Evolutionary conservation across 148 eudicot genomes (phyloP).

Genomic region (Chenopodium quinoa): DNA sequence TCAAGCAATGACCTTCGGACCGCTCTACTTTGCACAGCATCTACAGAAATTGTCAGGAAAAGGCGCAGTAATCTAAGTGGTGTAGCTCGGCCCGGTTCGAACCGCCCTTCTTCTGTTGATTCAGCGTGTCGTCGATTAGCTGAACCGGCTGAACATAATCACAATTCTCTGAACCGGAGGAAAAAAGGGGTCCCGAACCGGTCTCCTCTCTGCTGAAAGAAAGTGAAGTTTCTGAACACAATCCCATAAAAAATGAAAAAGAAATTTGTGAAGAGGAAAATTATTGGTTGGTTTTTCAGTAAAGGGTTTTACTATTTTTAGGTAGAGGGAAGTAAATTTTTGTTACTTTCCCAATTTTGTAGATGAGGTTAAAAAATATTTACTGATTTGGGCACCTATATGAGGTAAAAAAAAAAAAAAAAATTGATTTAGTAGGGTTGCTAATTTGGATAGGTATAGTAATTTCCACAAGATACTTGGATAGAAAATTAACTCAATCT

Average conservation of each 20-base stretch:
- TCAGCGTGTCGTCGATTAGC: not conserved
- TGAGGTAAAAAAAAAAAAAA: not conserved
- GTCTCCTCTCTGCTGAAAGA: conserved; percentile 36
- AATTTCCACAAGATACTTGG: not conserved
- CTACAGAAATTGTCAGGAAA: conserved; percentile 40
- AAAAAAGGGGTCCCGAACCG: conserved; percentile 41
- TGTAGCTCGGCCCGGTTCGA: not conserved
- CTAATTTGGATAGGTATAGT: not conserved
- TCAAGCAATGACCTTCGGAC: conserved; percentile 23
- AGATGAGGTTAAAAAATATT: not conserved
- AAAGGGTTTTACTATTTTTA: conserved; percentile 13
- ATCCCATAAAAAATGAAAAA: not conserved
- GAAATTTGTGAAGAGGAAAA: conserved; percentile 4
- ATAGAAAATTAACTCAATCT: not conserved
- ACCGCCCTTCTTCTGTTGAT: not conserved
- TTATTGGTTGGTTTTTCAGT: conserved; percentile 4
- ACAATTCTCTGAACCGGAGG: conserved; percentile 28
- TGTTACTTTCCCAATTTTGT: conserved; percentile 14
- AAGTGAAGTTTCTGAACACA: not conserved
- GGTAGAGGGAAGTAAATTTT: conserved; percentile 8
- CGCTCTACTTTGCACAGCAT: conserved; percentile 29
- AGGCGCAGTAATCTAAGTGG: conserved; percentile 32
- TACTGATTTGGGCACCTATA: not conserved
- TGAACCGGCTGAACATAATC: conserved; percentile 1
- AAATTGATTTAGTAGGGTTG: not conserved